Evolutionary conservation across 31 red algal genomes (phyloP), one percentile per base, ranked within the genome.

Genomic region (Endocladia muricata): DNA sequence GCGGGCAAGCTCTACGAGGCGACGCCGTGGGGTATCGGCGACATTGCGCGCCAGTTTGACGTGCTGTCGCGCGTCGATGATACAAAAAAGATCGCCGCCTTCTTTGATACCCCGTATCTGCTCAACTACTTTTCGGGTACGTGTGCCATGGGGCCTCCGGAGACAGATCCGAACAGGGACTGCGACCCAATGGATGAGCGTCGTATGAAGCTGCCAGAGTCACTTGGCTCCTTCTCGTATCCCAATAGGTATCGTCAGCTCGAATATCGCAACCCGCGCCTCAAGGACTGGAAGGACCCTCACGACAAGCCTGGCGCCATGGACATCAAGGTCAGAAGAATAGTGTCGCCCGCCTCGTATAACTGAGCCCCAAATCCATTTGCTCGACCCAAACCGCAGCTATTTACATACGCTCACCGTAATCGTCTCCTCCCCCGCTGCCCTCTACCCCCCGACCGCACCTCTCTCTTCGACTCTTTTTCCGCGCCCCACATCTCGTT

Each of bases 1-100:
- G 94, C 94, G 15, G 94, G 94, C 26, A 97, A 97, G 73, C 54
- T 97, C 36, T 97, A 97, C 64, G 94, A 97, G 48, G 94, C 94
- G 19, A 97, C 94, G 9, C 83, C 94, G 22, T 80, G 68, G 73
- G 94, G 94, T 15, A 86, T 90, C 32, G 82, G 78, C 13, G 94
- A 90, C 29, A 97, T 97, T 81, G 94, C 94, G 11, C 88, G 90
- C 43, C 94, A 97, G 55, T 92, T 97, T 70, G 94, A 97, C 70
- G 79, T 97, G 3, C 74, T 97, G 2, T 93, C 89, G 0, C 80
- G 79, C 34, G 79, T 90, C 5, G 73, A 88, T 54, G 82, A 97
- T 41, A 61, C 80, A 13, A 84, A 85, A 0, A 88, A 97, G 40
- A 82, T 97, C 28, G 37, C 60, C 44, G 34, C 93, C 35, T 97